These are phyloP conservation scores for Pelargonium cotyledonis DNA, from an alignment of 441 rosid genomes.

Conservation along the genomic window DNA sequence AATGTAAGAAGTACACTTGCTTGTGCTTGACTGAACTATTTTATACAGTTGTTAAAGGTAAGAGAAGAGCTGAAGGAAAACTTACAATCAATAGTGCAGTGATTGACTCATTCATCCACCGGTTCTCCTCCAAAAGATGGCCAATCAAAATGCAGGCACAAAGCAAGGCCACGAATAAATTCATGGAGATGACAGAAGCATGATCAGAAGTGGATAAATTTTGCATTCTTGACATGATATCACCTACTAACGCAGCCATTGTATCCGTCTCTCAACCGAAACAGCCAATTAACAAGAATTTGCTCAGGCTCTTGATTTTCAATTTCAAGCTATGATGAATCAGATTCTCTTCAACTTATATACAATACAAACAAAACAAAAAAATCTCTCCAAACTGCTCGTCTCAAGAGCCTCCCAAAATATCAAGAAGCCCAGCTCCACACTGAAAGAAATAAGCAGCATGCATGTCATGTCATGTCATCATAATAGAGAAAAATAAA, in stretches of 20 bases:
- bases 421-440: neutral
- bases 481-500: neutral
- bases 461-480: neutral
- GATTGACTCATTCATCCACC: conserved; percentile 36
- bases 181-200: conserved; percentile 24
- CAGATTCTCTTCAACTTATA: no score
- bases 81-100: conserved; percentile 34
- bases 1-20: neutral
- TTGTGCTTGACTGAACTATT: no score
- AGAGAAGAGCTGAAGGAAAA: neutral
- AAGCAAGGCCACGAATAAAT: conserved; percentile 36
- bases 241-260: neutral
- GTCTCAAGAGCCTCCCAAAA: neutral
- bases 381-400: neutral
- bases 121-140: conserved; percentile 30
- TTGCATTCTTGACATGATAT: neutral
- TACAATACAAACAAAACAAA: no score
- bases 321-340: neutral
- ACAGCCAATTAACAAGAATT: neutral
- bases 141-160: conserved; percentile 38
- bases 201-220: conserved; percentile 1
- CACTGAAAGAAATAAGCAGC: neutral
- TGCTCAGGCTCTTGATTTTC: neutral
- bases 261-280: neutral
- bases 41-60: no score